Conservation (phyloP, 2,329 filamentous ascomycete genomes). For the Pseudogymnoascus sp. region DNA sequence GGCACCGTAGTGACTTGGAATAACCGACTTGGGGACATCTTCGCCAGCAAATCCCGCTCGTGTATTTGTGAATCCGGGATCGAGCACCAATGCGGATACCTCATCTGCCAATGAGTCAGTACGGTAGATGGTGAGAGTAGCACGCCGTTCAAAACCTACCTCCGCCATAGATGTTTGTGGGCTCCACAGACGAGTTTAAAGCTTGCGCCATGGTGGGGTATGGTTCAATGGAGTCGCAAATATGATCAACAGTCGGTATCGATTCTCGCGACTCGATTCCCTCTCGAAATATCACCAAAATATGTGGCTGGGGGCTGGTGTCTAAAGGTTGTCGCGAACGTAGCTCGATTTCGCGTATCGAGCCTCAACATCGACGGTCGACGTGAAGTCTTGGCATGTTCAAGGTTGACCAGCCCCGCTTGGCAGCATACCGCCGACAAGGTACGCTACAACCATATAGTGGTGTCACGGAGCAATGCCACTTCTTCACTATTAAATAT, state of each 20-base stretch:
- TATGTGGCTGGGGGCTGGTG: slow-evolving; percentile 3
- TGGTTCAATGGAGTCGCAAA: slow-evolving; percentile 2
- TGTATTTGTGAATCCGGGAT: slow-evolving; percentile 83
- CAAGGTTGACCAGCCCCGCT: not conserved
- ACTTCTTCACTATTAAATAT: not conserved
- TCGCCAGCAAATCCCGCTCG: slow-evolving; percentile 96
- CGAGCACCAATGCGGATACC: slow-evolving; percentile 92
- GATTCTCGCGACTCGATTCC: slow-evolving; percentile 6
- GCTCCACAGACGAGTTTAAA: slow-evolving; percentile 47
- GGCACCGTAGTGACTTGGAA: slow-evolving; percentile 80
- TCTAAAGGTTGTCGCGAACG: slow-evolving; percentile 3
- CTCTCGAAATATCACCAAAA: slow-evolving; percentile 6
- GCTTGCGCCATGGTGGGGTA: slow-evolving; percentile 34
- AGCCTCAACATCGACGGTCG: not conserved
- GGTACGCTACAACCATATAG: slow-evolving; percentile 5
- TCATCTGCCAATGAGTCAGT: slow-evolving; percentile 56
- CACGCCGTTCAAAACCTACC: slow-evolving; percentile 33
- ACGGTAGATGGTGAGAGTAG: slow-evolving; percentile 8
- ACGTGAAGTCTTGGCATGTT: slow-evolving; percentile 9
- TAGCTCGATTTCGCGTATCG: slow-evolving; percentile 8
- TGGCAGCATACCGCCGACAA: not conserved
- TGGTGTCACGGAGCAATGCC: not conserved
- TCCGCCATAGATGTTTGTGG: slow-evolving; percentile 57
- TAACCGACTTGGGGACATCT: slow-evolving; percentile 88
- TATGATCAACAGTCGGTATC: slow-evolving; percentile 1